Conservation (phyloP, 1,284 basidiomycete species). For the Trichosporon faecale region DNA sequence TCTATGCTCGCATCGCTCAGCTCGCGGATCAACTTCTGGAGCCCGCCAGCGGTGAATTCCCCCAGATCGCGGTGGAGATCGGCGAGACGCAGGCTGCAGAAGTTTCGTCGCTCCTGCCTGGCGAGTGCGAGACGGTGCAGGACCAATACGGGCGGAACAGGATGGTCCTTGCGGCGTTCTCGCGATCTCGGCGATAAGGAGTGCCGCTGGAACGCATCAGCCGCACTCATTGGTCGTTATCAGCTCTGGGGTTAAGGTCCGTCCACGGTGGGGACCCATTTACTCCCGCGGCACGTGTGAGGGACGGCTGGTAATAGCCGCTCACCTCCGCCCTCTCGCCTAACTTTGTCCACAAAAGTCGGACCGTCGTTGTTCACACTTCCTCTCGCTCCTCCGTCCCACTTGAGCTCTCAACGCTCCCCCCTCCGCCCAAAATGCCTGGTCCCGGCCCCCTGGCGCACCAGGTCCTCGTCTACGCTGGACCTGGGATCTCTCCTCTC, state of each 20-base stretch:
- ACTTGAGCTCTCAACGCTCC: not conserved
- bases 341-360: conserved; percentile 12
- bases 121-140: conserved; percentile 63
- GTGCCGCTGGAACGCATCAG: not conserved
- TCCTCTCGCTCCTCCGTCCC: not conserved
- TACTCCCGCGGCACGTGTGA: conserved; percentile 3
- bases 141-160: conserved; percentile 68
- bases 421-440: conserved; percentile 31
- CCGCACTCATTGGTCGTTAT: not conserved
- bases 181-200: conserved; percentile 3
- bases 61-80: conserved; percentile 69
- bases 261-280: not conserved
- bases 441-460: conserved; percentile 41
- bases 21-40: conserved; percentile 57
- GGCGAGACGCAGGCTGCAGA: conserved; percentile 67
- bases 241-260: not conserved
- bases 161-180: conserved; percentile 40
- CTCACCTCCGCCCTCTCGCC: not conserved
- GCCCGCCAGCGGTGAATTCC: conserved; percentile 32
- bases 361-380: not conserved
- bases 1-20: conserved; percentile 69
- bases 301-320: conserved; percentile 6
- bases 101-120: conserved; percentile 62
- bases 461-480: conserved; percentile 74
- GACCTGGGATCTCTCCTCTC: conserved; percentile 63